These are phyloP conservation scores for Linnemannia elongata DNA, from an alignment of 192 early-diverging fungal genomes.

Conservation along the genomic window DNA sequence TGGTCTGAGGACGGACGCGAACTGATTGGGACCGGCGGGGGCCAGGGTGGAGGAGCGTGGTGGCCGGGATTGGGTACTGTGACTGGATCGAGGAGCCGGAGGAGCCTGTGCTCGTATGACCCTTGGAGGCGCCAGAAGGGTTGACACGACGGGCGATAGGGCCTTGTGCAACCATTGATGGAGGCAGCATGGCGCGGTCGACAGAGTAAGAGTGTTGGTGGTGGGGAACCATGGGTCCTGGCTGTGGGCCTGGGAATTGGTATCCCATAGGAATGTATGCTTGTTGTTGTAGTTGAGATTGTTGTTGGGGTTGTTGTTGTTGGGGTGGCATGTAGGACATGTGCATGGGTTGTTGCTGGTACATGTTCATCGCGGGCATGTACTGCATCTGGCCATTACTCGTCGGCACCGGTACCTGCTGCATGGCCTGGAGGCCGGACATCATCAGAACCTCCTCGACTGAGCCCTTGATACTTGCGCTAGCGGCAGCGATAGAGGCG, in stretches of 20 bases:
- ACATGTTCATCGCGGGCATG: neutral
- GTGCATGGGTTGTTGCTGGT: constrained; percentile 12
- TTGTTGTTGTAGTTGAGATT: constrained; percentile 5
- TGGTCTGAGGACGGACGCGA: neutral
- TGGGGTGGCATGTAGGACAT: constrained; percentile 1
- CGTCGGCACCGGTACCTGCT: neutral
- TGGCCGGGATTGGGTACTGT: constrained; percentile 38
- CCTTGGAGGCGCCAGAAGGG: neutral
- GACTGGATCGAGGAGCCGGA: constrained; percentile 1
- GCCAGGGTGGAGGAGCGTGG: constrained; percentile 28
- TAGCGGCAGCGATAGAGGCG: no score
- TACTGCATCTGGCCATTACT: constrained; percentile 20
- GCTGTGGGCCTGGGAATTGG: constrained; percentile 20
- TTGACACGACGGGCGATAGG: no score
- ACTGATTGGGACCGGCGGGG: constrained; percentile 41
- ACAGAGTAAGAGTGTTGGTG: constrained; percentile 33
- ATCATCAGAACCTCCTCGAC: constrained; percentile 7
- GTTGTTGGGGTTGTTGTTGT: constrained; percentile 2
- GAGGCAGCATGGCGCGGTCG: constrained; percentile 4
- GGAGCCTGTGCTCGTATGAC: neutral
- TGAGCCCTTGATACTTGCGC: neutral
- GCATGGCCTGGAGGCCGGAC: neutral
- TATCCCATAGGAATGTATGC: constrained; percentile 28
- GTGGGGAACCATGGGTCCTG: constrained; percentile 9
- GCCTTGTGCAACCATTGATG: constrained; percentile 4